Evolutionary conservation across 768 basidiomycete genomes (phyloP), one percentile per base, ranked within the genome.

Genomic region (Leucosporidium scottii): DNA sequence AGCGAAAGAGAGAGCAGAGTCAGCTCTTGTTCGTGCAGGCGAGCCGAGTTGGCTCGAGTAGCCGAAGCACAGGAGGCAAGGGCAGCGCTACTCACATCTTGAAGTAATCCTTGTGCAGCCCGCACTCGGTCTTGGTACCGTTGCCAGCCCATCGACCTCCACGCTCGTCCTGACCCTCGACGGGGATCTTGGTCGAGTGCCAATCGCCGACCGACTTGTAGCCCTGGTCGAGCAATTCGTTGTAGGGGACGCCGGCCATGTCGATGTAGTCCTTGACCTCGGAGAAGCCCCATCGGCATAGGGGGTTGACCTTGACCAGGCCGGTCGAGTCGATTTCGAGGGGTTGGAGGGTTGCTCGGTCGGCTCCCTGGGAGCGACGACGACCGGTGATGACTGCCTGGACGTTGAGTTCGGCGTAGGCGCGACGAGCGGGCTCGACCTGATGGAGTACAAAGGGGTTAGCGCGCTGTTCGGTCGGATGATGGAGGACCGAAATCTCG

Each of bases 121-220:
- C 96, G 78, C 96, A 98, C 78, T 98, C 94, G 3, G 91, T 91
- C 83, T 98, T 99, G 68, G 83, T 82, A 31, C 69, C 71, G 76
- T 83, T 87, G 9, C 89, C 91, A 3, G 87, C 86, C 96, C 96
- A 99, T 62, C 96, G 81, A 1, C 94, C 94, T 2, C 88, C 86
- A 30, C 96, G 84, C 79, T 99, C 96, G 6, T 83, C 84, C 0
- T 77, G 79, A 12, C 74, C 72, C 12, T 75, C 69, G 44, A 77
- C 74, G 15, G 80, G 80, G 20, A 71, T 60, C n/a, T 78, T 78
- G 0, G 96, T 99, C 69, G 91, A 93, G 79, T 99, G 96, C 90
- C 93, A 94, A 79, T 99, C 96, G 5, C 96, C 96, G 70, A 99
- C 86, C 76, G 90, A 92, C 74, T 87, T 88, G 81, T 98, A 99